A percentile compares a stretch with the other conserved stretches of the same genome.
Evolutionary conservation across 345 rosid species (phyloP).

Genomic region (Balakata baccata): DNA sequence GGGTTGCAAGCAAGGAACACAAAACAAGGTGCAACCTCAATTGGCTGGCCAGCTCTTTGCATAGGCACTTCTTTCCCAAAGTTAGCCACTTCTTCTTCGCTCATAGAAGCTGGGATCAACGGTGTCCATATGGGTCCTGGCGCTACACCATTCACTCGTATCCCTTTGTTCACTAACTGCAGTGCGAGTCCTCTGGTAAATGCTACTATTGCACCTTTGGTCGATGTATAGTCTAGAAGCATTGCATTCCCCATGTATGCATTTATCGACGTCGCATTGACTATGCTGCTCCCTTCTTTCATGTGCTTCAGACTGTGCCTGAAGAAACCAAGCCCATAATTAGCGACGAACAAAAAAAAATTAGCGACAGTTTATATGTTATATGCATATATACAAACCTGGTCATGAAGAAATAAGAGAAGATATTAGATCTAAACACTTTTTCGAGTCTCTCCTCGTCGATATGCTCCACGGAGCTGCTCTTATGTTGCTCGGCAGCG

Average conservation of each 20-base stretch:
- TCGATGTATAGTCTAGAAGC: conserved; percentile 65
- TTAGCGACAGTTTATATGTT: too few relatives aligned
- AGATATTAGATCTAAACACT: conserved; percentile 68
- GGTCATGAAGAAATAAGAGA: conserved; percentile 54
- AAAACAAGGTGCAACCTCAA: conserved; percentile 63
- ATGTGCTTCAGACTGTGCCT: conserved; percentile 73
- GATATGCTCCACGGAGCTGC: conserved; percentile 50
- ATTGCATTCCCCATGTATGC: conserved; percentile 56
- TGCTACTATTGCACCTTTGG: conserved; percentile 75
- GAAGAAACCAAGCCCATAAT: too few relatives aligned
- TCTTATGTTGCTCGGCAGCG: conserved; percentile 60
- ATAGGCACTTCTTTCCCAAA: conserved; percentile 61
- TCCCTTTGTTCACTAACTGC: conserved; percentile 53
- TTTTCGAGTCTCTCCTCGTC: conserved; percentile 66
- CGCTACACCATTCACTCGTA: conserved; percentile 70
- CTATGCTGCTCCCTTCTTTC: conserved; percentile 71
- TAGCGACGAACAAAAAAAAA: too few relatives aligned
- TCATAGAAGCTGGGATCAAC: conserved; percentile 55
- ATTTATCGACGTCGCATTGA: conserved; percentile 66
- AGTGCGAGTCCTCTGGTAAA: conserved; percentile 73
- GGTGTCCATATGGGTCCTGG: conserved; percentile 92
- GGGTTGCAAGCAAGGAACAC: conserved; percentile 73
- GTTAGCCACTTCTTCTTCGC: conserved; percentile 40
- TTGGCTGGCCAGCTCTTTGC: conserved; percentile 79
- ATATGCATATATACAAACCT: conserved; percentile 27